Base-by-base conservation (phyloP, 371 early-diverging fungal species). In the Rhizopus delemar region DNA sequence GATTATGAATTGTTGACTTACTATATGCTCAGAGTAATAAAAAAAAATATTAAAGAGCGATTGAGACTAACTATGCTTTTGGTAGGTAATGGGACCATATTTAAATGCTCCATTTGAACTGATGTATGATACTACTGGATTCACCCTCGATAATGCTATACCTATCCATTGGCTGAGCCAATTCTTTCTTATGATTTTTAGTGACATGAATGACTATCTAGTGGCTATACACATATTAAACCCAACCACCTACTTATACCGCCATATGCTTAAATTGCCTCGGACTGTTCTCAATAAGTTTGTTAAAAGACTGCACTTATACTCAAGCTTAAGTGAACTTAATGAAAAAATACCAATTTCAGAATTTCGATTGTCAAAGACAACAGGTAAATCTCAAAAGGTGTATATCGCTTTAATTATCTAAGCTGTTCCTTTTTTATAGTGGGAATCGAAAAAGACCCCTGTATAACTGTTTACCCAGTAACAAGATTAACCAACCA, bases 1-100 rank as follows among this genome's bases (percentile, higher is more conserved):
- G 94, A 96, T 73, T 90, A 92, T 73, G 93, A 95, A 35, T 62
- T 92, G 4, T 67, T 94, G 28, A 82, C 89, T 69, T 83, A 87
- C 57, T 86, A 90, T 53, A 74, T 90, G 66, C 75, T 92, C 48
- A 84, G 88, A 43, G 88, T 85, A 78, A 76, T n/a, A 11, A 13
- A n/a, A 41, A 7, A 43, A 43, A 43, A 13, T 36, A 36, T 8
- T 2, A 43, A 15, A 22, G 15, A 43, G 2, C 5, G 43, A n/a
- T 43, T 22, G 22, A 11, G n/a, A 43, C 11, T 43, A n/a, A 43
- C 8, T n/a, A 13, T 43, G 8, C 5, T 43, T n/a, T 43, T 11
- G 45, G 8, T 60, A 87, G 83, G 67, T 81, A 2, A 63, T 89
- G 62, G 85, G 86, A 54, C 81, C 88, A n/a, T 70, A 74, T 41